Base-by-base conservation (phyloP, 495 filamentous ascomycete species). In the Aspergillus ellipticus region DNA sequence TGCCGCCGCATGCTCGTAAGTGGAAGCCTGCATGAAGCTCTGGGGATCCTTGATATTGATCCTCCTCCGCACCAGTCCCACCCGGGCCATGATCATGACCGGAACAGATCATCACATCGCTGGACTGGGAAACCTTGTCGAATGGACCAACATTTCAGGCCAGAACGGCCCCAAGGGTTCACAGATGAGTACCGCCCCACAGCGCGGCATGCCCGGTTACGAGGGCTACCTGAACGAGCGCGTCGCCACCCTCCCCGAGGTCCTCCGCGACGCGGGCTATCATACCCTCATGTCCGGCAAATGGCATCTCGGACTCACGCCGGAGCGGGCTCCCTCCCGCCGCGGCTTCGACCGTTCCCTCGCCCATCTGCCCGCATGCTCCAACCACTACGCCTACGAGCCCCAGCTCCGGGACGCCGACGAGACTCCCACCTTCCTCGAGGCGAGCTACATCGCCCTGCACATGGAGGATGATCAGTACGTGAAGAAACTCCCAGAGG, bases 191-290 rank as follows among this genome's bases (percentile, higher is more conserved):
- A 74, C 71, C 0, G 74, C 73, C 1, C 71, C 73, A 0, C 73
- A 77, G 51, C 73, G 73, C 35, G 74, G 75, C n/a, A 84, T 82
- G 80, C 82, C 84, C 0, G 83, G 84, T 0, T 85, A 87, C 61
- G 84, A 86, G 65, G 83, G 83, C 2, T 87, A 85, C 55, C 74
- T 87, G 26, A 85, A 87, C 53, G 80, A 85, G 43, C 67, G 74
- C 6, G 83, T 87, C 20, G 85, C 77, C 0, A 77, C 84, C 4
- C 71, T 88, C 4, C 83, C 84, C 7, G 83, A 88, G 63, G 46
- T 87, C 13, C 73, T 88, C 3, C 74, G 73, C 8, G 84, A 88
- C 59, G 77, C 71, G 0, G 85, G 85, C 21, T 88, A 88, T 57
- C 74, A 77, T 54, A 87, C 85, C 11, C 45, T 85, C 10, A 83